Evolutionary conservation across 768 basidiomycete genomes (phyloP), one percentile per base, ranked within the genome.

Genomic region (Psilocybe subaeruginosa): DNA sequence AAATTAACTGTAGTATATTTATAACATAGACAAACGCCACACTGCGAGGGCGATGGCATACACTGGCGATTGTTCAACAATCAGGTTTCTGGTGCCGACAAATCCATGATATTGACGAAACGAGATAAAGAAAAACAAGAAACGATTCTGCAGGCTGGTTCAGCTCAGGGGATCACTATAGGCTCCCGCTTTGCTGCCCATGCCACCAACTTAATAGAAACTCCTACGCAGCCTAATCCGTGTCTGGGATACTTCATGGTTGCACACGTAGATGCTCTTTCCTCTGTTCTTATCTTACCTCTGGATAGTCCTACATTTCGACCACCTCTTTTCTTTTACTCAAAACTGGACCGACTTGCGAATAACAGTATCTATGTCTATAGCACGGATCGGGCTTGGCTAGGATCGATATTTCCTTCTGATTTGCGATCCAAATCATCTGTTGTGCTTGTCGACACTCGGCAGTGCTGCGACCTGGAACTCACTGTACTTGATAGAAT

Each of bases 31-130:
- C 76, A 78, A 62, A 74, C 73, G 7, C 74, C 77, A 0, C 75
- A 76, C 54, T 76, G 72, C 39, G 73, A 75, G 61, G 77, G 77
- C 4, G 67, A 69, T 27, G 64, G 73, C 7, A 64, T 75, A n/a
- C 63, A 72, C 27, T 61, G 74, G 43, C 68, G 71, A 12, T 58
- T 78, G 1, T 78, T 78, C 65, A 74, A 74, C 51, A 69, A 67
- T 30, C 64, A 61, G 56, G 70, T 61, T 7, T 29, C 39, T 16
- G 72, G 72, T 14, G 74, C 71, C 8, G 74, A 77, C 55, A 59
- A 65, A 0, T 66, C 67, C 12, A 72, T 73, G 37, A 72, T 77
- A 31, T 63, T 70, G 12, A 66, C 69, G 8, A 62, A 65, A 46
- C 58, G 53, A n/a, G 41, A 50, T 3, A 64, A 65, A 54, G 53